Evolutionary conservation across 2,329 filamentous ascomycete species (phyloP), one percentile per base, ranked within the genome.

Genomic region (Drechslerella coelobrocha): DNA sequence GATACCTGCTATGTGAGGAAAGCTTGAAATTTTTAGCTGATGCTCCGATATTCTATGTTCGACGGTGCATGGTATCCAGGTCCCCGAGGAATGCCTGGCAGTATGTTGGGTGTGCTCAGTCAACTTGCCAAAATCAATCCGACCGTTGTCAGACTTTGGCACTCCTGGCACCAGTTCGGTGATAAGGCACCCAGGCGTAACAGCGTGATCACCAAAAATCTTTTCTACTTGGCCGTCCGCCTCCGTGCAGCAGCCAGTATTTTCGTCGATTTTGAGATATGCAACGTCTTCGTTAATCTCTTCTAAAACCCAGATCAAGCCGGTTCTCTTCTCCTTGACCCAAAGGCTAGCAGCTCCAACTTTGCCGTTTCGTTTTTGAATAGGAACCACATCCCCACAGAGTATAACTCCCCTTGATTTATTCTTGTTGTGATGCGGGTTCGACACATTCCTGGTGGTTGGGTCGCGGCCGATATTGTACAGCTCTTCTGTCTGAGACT

Each of bases 321-420:
- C 92, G 56, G 91, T 88, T 52, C 89, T 86, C 79, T 99, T 99
- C 79, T 99, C 94, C 81, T 99, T 99, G 2, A 99, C 94, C 94
- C 94, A 99, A 39, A 99, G 81, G 79, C 92, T 97, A 37, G 94
- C 94, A 65, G 94, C 92, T 1, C 94, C 94, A 2, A 89, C 93
- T 9, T 89, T 86, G 2, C 94, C 94, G 76, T 99, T 96, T 71
- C 94, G 87, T 80, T 97, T 99, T 78, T 92, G 90, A 68, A 99
- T 99, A 0, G 94, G 94, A 17, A 99, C 91, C n/a, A 99, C 93
- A 78, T 99, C 94, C 45, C 94, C 94, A 75, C 94, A 99, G 0
- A 99, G 84, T 56, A 99, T 80, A 24, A 99, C 94, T 2, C 93
- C 93, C 75, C 92, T 85, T 23, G 91, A 95, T 73, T 90, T 92